phyloP scores from a whole-genome alignment of 2,329 filamentous ascomycete species.

The Coniochaeta sp. region DNA sequence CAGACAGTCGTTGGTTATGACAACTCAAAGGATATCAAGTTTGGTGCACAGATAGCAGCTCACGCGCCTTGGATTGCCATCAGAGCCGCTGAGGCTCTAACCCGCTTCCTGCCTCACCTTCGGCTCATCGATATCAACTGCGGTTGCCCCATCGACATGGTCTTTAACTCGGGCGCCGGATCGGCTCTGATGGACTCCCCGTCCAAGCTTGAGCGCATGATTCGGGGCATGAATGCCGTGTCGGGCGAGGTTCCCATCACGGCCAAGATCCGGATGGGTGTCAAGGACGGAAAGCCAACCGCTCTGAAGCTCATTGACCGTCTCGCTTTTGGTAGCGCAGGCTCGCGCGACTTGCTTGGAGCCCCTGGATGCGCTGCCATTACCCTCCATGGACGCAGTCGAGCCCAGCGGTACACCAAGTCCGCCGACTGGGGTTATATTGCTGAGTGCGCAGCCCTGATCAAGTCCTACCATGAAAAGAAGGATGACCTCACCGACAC shows the following conservation, averaged over 20 bases:
- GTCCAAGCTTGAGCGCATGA: conserved; percentile 86
- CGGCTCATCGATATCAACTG: conserved; percentile 94
- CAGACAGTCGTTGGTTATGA: conserved; percentile 68
- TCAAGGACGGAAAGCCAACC: conserved; percentile 69
- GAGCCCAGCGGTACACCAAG: conserved; percentile 89
- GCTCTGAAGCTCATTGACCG: conserved; percentile 77
- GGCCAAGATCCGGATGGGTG: conserved; percentile 89
- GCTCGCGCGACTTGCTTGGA: conserved; percentile 62
- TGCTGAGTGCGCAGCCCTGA: conserved; percentile 75
- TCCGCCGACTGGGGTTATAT: conserved; percentile 96
- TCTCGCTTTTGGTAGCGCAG: conserved; percentile 70
- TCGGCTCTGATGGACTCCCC: conserved; percentile 86
- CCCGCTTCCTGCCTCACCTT: conserved; percentile 69
- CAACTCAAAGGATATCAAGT: conserved; percentile 74
- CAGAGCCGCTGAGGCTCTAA: conserved; percentile 79
- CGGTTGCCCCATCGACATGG: conserved; percentile 91
- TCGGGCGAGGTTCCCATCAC: conserved; percentile 88
- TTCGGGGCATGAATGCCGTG: conserved; percentile 92
- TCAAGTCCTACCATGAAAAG: conserved; percentile 70
- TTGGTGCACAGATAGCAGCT: conserved; percentile 86
- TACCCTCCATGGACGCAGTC: conserved; percentile 85
- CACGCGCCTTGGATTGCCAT: conserved; percentile 87
- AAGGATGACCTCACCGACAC: conserved; percentile 66
- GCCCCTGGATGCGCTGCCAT: conserved; percentile 88
- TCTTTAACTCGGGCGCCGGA: conserved; percentile 81